Percentiles rank a stretch among this genome's conserved stretches.
phyloP scores from a whole-genome alignment of 1,284 basidiomycete species.

The Neonothopanus nambi region DNA sequence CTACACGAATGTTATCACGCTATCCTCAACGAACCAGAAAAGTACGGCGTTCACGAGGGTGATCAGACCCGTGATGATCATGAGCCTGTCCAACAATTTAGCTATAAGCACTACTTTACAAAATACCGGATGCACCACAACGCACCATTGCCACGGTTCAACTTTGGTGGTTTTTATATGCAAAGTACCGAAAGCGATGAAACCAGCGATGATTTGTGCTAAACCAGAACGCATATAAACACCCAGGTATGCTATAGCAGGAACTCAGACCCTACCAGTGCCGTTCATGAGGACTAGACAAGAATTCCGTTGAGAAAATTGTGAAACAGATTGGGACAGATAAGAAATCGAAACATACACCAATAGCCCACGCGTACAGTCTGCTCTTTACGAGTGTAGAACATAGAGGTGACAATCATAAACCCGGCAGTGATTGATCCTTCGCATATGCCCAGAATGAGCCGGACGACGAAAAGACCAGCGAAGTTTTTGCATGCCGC shows the following conservation, averaged over 20 bases:
- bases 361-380: constrained; percentile 74
- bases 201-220: constrained; percentile 66
- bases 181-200: constrained; percentile 68
- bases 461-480: constrained; percentile 62
- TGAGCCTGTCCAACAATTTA: constrained; percentile 4
- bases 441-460: constrained; percentile 76
- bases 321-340: background rate
- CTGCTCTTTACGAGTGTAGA: constrained; percentile 76
- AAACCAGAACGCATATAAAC: background rate
- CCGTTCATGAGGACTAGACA: constrained; percentile 56
- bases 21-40: constrained; percentile 47
- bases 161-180: constrained; percentile 57
- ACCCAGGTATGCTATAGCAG: background rate
- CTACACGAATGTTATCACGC: constrained; percentile 6
- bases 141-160: constrained; percentile 70
- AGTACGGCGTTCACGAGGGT: constrained; percentile 54
- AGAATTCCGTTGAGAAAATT: constrained; percentile 2
- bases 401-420: constrained; percentile 77
- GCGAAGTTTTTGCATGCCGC: constrained; percentile 75
- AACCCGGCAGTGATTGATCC: constrained; percentile 79
- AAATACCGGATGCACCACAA: background rate
- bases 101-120: too few species aligned
- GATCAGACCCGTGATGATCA: constrained; percentile 65
- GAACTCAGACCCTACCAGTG: constrained; percentile 34
- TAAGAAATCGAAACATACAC: constrained; percentile 57